Evolutionary conservation across 371 early-diverging fungal species (phyloP).

Genomic region (Actinomortierella ambigua): DNA sequence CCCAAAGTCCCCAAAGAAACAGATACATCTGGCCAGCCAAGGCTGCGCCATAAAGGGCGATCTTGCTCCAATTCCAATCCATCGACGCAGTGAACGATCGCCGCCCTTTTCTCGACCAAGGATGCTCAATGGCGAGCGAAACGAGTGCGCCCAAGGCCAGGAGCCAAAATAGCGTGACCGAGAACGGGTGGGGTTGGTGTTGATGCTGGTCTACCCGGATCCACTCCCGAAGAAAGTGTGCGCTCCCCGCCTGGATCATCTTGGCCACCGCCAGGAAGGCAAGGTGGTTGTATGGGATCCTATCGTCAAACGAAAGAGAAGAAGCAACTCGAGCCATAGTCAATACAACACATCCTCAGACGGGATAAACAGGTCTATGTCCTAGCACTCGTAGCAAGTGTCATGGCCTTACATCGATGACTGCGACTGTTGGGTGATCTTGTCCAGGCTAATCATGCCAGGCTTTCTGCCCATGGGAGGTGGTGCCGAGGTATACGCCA

Average conservation of each 20-base stretch:
- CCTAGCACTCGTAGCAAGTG: too few species aligned
- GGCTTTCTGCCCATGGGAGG: slow-evolving; percentile 27
- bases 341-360: neutral
- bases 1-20: slow-evolving; percentile 38
- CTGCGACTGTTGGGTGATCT: slow-evolving; percentile 35
- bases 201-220: slow-evolving; percentile 6
- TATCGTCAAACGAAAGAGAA: slow-evolving; percentile 1
- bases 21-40: slow-evolving; percentile 40
- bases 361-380: neutral
- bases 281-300: slow-evolving; percentile 46
- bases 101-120: slow-evolving; percentile 19
- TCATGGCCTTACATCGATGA: slow-evolving; percentile 23
- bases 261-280: slow-evolving; percentile 44
- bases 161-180: slow-evolving; percentile 23
- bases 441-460: slow-evolving; percentile 46
- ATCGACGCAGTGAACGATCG: too few species aligned
- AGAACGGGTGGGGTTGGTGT: slow-evolving; percentile 23
- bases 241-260: slow-evolving; percentile 33
- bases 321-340: neutral
- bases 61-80: slow-evolving; percentile 43
- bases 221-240: slow-evolving; percentile 43
- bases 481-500: too few species aligned
- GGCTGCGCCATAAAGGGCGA: slow-evolving; percentile 23
- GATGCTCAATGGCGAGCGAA: slow-evolving; percentile 29
- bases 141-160: slow-evolving; percentile 15